Conservation (phyloP, 2,329 filamentous ascomycete species). For the Penicillium aurantiogriseum region DNA sequence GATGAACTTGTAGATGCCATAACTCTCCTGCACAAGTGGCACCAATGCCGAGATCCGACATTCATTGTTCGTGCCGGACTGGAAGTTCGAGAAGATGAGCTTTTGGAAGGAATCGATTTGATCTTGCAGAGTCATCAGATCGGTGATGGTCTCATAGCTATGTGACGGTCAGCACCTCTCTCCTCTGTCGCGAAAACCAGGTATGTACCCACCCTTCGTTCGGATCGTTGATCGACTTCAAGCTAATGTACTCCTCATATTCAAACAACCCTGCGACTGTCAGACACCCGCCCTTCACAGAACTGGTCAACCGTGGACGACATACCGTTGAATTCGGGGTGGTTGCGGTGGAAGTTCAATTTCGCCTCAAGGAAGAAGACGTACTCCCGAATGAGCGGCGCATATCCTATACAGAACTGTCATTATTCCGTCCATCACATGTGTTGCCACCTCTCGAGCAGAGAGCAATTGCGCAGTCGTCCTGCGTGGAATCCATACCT, state of each 20-base stretch:
- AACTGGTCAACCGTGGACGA: neutral
- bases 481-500: constrained; percentile 48
- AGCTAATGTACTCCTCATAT: constrained; percentile 97
- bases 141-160: constrained; percentile 85
- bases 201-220: constrained; percentile 75
- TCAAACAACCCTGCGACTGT: constrained; percentile 71
- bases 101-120: constrained; percentile 99
- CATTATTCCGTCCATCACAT: constrained; percentile 8
- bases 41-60: constrained; percentile 93
- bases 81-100: constrained; percentile 95
- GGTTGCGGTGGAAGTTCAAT: constrained; percentile 91
- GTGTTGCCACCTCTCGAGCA: neutral
- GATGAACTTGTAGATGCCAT: constrained; percentile 99
- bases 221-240: constrained; percentile 97
- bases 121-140: constrained; percentile 94
- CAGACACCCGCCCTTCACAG: constrained; percentile 4
- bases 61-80: constrained; percentile 87
- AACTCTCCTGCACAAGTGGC: constrained; percentile 92
- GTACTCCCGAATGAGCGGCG: constrained; percentile 91
- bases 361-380: constrained; percentile 94
- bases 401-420: constrained; percentile 60
- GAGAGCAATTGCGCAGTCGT: neutral
- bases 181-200: neutral
- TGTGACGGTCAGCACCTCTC: constrained; percentile 21
- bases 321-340: constrained; percentile 92